Evolutionary conservation across 169 alveolate species (phyloP), one percentile per base, ranked within the genome.

Genomic region (Cryptosporidium viatorum): DNA sequence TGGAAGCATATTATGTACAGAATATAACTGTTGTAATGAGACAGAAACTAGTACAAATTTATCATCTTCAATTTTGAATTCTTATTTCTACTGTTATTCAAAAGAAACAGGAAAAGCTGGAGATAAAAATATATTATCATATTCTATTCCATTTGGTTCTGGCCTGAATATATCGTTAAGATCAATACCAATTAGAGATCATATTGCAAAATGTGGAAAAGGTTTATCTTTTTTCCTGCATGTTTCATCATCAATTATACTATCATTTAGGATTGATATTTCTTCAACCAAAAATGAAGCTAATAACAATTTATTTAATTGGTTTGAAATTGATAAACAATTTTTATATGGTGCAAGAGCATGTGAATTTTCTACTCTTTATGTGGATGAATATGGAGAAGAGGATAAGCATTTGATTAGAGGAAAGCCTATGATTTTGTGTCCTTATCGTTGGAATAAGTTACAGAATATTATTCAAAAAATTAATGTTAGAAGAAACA

Each of bases 331-430:
- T 0, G 89, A 80, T 6, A 59, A 65, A 39, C 26, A 9, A 7
- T 55, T 52, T 12, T 21, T 80, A 12, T 80, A 37, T 67, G 71
- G 68, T 26, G 71, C 45, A 29, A 65, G 89, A 29, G 89, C 69
- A 23, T 80, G 69, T 8, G 73, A 80, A 37, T 62, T 62, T 39
- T 60, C 89, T 0, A 80, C 80, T 45, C 52, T 80, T 23, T 80
- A 80, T 48, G 74, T 80, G 31, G 89, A 80, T 29, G 89, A 80
- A 62, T 80, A 80, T 67, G 89, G 89, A 12, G 89, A 80, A 7
- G 89, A 80, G 29, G 89, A 80, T 18, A 80, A 48, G 21, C 35
- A 60, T 23, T 48, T 80, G 45, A 18, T 43, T 23, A 58, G 89
- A 43, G 89, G 89, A 23, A 80, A 80, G 50, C 89, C 89, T 43